Evolutionary conservation across 805 yeast genomes (phyloP).

Genomic region (Starmera caribaea): DNA sequence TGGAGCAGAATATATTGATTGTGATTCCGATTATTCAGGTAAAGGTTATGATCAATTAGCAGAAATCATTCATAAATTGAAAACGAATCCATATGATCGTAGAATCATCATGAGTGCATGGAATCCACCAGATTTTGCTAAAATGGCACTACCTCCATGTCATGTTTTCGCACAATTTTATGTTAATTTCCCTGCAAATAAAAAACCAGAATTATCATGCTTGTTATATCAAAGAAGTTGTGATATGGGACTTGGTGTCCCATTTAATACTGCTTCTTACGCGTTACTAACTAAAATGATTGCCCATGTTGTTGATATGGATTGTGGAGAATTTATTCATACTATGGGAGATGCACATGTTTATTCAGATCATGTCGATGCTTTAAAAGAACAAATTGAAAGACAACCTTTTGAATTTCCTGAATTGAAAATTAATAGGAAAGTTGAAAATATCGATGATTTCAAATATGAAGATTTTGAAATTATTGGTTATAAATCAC

Average conservation of each 20-base stretch:
- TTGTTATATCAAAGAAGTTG: constrained; percentile 94
- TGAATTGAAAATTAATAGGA: constrained; percentile 56
- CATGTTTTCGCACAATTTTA: constrained; percentile 95
- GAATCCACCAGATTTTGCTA: constrained; percentile 92
- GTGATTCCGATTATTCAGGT: constrained; percentile 80
- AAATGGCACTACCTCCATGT: constrained; percentile 98
- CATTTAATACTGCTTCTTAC: constrained; percentile 95
- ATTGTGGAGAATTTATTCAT: constrained; percentile 91
- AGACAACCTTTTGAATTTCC: constrained; percentile 81
- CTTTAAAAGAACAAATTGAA: constrained; percentile 67
- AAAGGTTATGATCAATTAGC: constrained; percentile 87
- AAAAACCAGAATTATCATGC: constrained; percentile 70
- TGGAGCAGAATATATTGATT: constrained; percentile 85
- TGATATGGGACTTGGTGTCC: constrained; percentile 99
- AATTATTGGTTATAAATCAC: constrained; percentile 70
- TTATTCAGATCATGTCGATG: constrained; percentile 87
- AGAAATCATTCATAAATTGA: constrained; percentile 68
- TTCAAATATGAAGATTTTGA: constrained; percentile 85
- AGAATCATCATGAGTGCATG: constrained; percentile 93
- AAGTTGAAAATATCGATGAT: constrained; percentile 70
- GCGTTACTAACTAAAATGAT: constrained; percentile 90
- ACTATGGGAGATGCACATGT: constrained; percentile 97
- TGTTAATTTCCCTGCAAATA: constrained; percentile 66
- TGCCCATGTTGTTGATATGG: constrained; percentile 91
- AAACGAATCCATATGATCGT: constrained; percentile 87